Evolutionary conservation across 2,329 filamentous ascomycete genomes (phyloP), one percentile per base, ranked within the genome.

Genomic region (Annulohypoxylon truncatum): DNA sequence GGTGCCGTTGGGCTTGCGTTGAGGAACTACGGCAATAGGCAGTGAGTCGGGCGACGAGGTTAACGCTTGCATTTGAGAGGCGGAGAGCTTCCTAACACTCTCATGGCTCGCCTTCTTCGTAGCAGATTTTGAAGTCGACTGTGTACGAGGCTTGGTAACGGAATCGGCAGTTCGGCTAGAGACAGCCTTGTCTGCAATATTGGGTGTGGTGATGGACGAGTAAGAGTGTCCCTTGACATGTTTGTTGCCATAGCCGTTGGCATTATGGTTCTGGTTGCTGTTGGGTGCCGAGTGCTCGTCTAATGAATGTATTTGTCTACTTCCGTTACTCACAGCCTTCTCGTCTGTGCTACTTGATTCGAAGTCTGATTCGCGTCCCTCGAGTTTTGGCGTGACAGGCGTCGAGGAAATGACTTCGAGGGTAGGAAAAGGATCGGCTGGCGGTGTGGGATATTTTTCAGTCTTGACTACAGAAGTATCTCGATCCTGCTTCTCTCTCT

Each of bases 11-110:
- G 68, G 78, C 71, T 74, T 70, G 64, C 62, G 72, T 46, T 66
- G 72, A 22, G 76, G 74, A 2, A 83, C 76, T 12, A 83, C 76
- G 1, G 84, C 84, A 0, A 89, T 76, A 10, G 88, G 87, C 1
- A 90, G 77, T 0, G 87, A 89, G 26, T 87, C 85, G 4, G 86
- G 86, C 1, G 84, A 82, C 26, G 82, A 83, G 12, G 85, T 83
- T 63, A 90, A 77, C 64, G 87, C 84, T 56, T 87, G 83, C 74
- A 90, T 88, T 71, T 88, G 85, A 35, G 81, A 84, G 6, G 85
- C 85, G 0, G 87, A 88, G 24, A 90, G 79, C 35, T 85, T 83
- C 58, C 85, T 82, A 48, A 88, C 77, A 50, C 79, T 82, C 64
- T 82, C 83, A 42, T 79, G 76, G 66, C 78, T 80, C 29, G 67